Base-by-base conservation (phyloP, 164 flowering plant species). In the Tinospora cordifolia region DNA sequence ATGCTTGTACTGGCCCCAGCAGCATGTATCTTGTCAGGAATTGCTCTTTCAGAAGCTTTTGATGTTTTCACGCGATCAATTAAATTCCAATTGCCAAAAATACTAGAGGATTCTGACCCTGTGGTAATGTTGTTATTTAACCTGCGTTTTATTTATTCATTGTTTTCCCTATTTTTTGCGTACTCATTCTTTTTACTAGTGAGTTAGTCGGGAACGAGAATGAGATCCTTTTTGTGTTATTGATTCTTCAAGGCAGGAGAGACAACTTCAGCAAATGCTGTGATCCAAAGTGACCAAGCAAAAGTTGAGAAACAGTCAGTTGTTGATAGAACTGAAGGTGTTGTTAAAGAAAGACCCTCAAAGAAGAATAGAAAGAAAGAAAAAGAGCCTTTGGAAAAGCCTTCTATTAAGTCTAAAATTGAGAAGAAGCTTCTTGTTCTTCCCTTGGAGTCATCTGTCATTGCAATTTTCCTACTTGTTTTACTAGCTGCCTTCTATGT, bases 1-100 rank as follows among this genome's bases (percentile, higher is more conserved):
- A 95, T 95, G 99, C 99, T 95, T 74, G 99, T 95, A 58, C 83
- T 95, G 66, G 99, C 99, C 76, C 99, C 99, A 74, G 99, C 99
- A 24, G 99, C 99, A 60, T 95, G 99, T 77, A 95, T 92, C 59
- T 71, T 88, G 89, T 92, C 98, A 82, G 99, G 99, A 69, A 92
- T 95, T 76, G 99, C 99, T 69, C 93, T 95, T 69, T 92, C 99
- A 69, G 88, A 84, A 76, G 92, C 99, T 62, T 92, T 95, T 83
- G 83, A 83, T 77, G 92, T 92, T 75, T 83, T 95, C 60, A 90
- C 99, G 27, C 84, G 88, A 60, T 95, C 99, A 49, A 78, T 95
- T 69, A 95, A 92, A 77, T 90, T 84, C 78, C 91, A 90, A 75
- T 73, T 90, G 66, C 81, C 80, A 72, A 83, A 83, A 59, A 8